Percentiles rank a stretch among this genome's conserved stretches.
Conservation (phyloP, 148 eudicot species). For the Beta vulgaris region DNA sequence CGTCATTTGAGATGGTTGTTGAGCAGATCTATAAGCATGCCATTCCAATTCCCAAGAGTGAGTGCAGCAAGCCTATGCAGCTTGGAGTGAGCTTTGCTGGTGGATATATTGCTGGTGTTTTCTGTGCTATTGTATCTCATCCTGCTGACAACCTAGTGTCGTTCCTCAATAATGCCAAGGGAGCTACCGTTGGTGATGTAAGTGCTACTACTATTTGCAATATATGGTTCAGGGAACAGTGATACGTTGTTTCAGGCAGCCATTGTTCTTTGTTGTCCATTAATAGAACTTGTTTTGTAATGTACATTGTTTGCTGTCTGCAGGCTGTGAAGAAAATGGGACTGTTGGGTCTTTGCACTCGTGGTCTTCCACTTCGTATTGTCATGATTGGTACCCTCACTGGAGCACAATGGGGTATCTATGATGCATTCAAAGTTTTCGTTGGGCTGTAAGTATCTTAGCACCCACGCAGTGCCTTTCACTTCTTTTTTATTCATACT, state of each 20-base stretch:
- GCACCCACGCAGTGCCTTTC: neutral
- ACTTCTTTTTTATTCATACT: neutral
- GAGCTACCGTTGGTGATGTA: conserved; percentile 91
- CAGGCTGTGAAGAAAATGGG: conserved; percentile 93
- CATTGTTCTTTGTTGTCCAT: neutral
- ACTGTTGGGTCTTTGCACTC: conserved; percentile 74
- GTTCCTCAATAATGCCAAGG: conserved; percentile 93
- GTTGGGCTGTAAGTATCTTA: conserved; percentile 84
- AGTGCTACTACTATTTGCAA: conserved; percentile 30
- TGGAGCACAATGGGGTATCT: conserved; percentile 97
- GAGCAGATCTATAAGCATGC: conserved; percentile 82
- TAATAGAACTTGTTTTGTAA: neutral
- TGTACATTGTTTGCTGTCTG: neutral
- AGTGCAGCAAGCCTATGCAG: conserved; percentile 82
- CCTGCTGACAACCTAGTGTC: conserved; percentile 97
- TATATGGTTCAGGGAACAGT: neutral
- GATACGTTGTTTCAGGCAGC: neutral
- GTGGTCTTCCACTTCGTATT: conserved; percentile 92
- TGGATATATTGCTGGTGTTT: conserved; percentile 88
- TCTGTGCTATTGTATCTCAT: conserved; percentile 91
- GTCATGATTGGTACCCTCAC: conserved; percentile 97
- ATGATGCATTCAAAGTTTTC: conserved; percentile 90
- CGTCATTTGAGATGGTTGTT: conserved; percentile 90
- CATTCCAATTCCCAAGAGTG: conserved; percentile 72
- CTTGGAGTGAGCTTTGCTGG: conserved; percentile 98